Evolutionary conservation across 495 filamentous ascomycete species (phyloP).

Genomic region (Hypoxylon intermedium): DNA sequence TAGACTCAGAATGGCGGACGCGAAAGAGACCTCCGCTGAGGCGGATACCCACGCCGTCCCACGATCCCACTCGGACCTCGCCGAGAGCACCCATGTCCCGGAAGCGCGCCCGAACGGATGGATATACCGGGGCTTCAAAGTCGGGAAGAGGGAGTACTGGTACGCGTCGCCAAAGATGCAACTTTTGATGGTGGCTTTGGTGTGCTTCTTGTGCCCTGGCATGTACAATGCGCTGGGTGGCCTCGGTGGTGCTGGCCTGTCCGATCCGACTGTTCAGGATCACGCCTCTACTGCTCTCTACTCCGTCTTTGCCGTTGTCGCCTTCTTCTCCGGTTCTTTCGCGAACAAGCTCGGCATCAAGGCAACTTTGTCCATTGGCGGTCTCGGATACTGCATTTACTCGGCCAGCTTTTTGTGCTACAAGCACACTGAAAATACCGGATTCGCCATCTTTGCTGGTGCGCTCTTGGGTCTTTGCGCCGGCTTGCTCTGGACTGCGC

Average conservation of each 20-base stretch:
- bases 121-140: slow-evolving; percentile 72
- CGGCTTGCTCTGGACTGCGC: slow-evolving; percentile 87
- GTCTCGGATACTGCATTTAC: slow-evolving; percentile 87
- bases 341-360: slow-evolving; percentile 78
- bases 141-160: slow-evolving; percentile 65
- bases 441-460: slow-evolving; percentile 80
- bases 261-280: slow-evolving; percentile 67
- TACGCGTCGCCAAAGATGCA: slow-evolving; percentile 80
- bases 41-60: slow-evolving; percentile 1
- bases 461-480: slow-evolving; percentile 79
- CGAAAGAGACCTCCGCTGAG: slow-evolving; percentile 12
- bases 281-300: slow-evolving; percentile 65
- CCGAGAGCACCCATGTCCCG: slow-evolving; percentile 8
- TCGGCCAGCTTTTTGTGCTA: slow-evolving; percentile 79
- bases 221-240: slow-evolving; percentile 82
- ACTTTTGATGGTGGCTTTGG: slow-evolving; percentile 76
- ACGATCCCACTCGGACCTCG: slow-evolving; percentile 14
- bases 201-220: slow-evolving; percentile 90
- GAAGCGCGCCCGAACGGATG: slow-evolving; percentile 56
- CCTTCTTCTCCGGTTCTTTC: slow-evolving; percentile 84
- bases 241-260: slow-evolving; percentile 76
- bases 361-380: slow-evolving; percentile 76
- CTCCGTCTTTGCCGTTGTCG: slow-evolving; percentile 83
- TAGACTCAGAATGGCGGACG: slow-evolving; percentile 26
- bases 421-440: slow-evolving; percentile 77